Percentiles rank a stretch among this genome's conserved stretches.
phyloP scores from a whole-genome alignment of 345 rosid species.

The Lumnitzera racemosa region DNA sequence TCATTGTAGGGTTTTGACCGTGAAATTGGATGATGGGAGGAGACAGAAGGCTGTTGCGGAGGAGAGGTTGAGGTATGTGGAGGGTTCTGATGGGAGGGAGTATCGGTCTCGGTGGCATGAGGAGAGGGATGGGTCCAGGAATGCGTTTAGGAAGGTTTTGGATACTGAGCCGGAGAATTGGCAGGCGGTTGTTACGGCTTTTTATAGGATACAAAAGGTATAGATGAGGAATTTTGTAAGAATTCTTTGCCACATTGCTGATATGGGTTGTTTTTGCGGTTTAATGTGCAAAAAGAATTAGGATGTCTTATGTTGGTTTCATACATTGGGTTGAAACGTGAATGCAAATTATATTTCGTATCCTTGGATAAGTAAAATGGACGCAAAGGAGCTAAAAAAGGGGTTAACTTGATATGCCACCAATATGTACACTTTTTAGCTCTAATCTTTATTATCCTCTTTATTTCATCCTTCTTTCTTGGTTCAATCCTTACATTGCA shows the following conservation, averaged over 20 bases:
- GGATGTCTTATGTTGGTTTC: no score
- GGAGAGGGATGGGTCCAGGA: conserved; percentile 59
- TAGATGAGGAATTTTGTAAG: not conserved
- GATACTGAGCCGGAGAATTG: conserved; percentile 77
- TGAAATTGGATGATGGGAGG: conserved; percentile 84
- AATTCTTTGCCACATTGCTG: not conserved
- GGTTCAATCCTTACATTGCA: no score
- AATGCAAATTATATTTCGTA: no score
- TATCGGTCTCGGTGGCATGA: conserved; percentile 77
- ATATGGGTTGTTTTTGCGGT: not conserved
- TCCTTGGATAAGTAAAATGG: no score
- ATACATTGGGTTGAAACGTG: no score
- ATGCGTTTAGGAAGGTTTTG: conserved; percentile 41
- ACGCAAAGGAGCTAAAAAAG: no score
- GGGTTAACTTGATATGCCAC: no score
- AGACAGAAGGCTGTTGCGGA: conserved; percentile 54
- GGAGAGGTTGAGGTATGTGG: conserved; percentile 63
- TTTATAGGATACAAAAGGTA: conserved; percentile 83
- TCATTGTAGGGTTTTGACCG: conserved; percentile 83
- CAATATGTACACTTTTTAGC: no score
- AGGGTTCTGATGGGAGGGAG: conserved; percentile 36
- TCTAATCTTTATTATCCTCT: no score
- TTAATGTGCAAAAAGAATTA: no score
- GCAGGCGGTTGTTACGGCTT: conserved; percentile 85
- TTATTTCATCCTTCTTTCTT: no score